Evolutionary conservation across 192 early-diverging fungal genomes (phyloP).

Genomic region (Rhizophagus prolifer): DNA sequence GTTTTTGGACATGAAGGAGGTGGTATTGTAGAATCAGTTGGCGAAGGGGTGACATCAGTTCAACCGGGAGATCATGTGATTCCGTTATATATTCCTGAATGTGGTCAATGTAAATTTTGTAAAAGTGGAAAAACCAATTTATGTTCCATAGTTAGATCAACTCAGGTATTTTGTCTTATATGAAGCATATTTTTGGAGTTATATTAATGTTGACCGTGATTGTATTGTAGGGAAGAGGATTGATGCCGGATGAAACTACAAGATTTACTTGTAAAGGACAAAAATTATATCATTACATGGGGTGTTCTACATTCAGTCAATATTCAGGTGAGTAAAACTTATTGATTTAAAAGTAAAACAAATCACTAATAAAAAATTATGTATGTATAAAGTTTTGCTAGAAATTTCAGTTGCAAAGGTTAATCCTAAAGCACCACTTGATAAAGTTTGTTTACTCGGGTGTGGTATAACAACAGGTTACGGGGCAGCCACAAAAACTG

Average conservation of each 20-base stretch:
- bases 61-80: slow-evolving; percentile 93
- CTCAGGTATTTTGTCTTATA: slow-evolving; percentile 57
- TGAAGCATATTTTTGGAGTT: not conserved
- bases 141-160: slow-evolving; percentile 85
- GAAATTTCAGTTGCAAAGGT: slow-evolving; percentile 94
- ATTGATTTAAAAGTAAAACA: not conserved
- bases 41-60: slow-evolving; percentile 91
- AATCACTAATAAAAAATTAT: not conserved
- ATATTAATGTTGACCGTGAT: not conserved
- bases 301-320: slow-evolving; percentile 90
- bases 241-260: slow-evolving; percentile 93
- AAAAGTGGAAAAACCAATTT: slow-evolving; percentile 96
- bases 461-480: slow-evolving; percentile 94
- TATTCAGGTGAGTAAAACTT: slow-evolving; percentile 65
- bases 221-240: slow-evolving; percentile 64
- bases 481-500: slow-evolving; percentile 92
- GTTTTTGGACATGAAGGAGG: slow-evolving; percentile 97
- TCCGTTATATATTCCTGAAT: slow-evolving; percentile 89
- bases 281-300: slow-evolving; percentile 94
- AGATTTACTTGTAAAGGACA: slow-evolving; percentile 92
- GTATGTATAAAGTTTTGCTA: slow-evolving; percentile 57
- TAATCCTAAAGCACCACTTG: slow-evolving; percentile 69
- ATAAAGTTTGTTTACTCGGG: slow-evolving; percentile 89
- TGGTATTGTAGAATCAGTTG: slow-evolving; percentile 93
- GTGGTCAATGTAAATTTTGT: slow-evolving; percentile 96